These are phyloP conservation scores for Tylopilus intermedius DNA, from an alignment of 768 basidiomycete genomes.

Conservation along the genomic window DNA sequence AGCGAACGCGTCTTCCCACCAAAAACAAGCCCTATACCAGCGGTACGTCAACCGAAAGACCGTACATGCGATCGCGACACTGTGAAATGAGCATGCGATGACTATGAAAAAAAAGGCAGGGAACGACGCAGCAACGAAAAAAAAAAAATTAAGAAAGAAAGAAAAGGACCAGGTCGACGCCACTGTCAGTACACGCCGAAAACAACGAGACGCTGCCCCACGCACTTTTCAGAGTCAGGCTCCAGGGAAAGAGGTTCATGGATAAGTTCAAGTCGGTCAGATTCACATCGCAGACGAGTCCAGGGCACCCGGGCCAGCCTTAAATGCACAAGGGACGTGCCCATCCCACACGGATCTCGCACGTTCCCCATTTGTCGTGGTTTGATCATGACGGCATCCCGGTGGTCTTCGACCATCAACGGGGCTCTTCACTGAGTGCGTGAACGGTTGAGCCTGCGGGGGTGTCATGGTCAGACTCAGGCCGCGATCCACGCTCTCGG, in stretches of 20 bases:
- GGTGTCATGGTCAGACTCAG: too few species aligned
- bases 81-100: conserved; percentile 13
- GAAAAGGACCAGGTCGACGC: too few species aligned
- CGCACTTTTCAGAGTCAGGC: conserved; percentile 14
- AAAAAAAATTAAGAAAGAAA: too few species aligned
- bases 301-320: neutral
- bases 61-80: conserved; percentile 22
- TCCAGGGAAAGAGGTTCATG: conserved; percentile 8
- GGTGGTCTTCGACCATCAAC: neutral
- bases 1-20: conserved; percentile 30
- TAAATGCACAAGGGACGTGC: neutral
- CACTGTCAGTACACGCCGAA: too few species aligned
- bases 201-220: neutral
- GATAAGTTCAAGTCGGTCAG: neutral
- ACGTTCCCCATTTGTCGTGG: neutral
- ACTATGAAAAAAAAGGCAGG: conserved; percentile 7
- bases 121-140: too few species aligned
- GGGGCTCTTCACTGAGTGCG: too few species aligned
- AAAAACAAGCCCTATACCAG: conserved; percentile 17
- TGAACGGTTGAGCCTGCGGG: too few species aligned
- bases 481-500: too few species aligned
- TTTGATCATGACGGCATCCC: conserved; percentile 6
- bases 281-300: neutral
- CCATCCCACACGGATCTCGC: neutral
- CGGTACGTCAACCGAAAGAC: conserved; percentile 22